Evolutionary conservation across 2,329 filamentous ascomycete species (phyloP).

Genomic region (Oidium heveae): DNA sequence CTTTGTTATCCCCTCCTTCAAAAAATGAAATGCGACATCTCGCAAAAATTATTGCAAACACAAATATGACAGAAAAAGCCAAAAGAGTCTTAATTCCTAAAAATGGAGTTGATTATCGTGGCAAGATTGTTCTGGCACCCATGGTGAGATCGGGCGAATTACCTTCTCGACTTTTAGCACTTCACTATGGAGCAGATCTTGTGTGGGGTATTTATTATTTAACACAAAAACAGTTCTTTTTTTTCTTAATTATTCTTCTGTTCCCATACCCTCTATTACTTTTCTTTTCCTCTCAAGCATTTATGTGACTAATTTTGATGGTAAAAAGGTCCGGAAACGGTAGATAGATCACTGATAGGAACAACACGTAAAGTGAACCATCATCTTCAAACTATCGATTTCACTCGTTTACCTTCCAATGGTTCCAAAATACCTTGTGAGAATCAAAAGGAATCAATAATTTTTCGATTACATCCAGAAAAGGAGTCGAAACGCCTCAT

Average conservation of each 20-base stretch:
- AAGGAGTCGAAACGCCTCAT: slow-evolving; percentile 53
- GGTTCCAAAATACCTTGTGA: slow-evolving; percentile 30
- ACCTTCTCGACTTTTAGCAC: slow-evolving; percentile 63
- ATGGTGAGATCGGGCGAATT: slow-evolving; percentile 98
- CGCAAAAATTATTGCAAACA: slow-evolving; percentile 14
- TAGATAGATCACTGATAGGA: slow-evolving; percentile 80
- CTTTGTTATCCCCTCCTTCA: too few relatives aligned
- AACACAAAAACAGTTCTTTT: not conserved
- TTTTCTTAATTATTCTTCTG: not conserved
- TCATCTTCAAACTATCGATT: slow-evolving; percentile 59
- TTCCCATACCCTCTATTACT: not conserved
- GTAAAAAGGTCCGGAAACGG: slow-evolving; percentile 56
- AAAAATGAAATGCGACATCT: not conserved
- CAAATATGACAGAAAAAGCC: slow-evolving; percentile 30
- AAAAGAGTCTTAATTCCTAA: slow-evolving; percentile 62
- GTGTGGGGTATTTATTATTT: slow-evolving; percentile 49
- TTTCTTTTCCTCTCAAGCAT: slow-evolving; percentile 1
- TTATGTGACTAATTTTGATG: not conserved
- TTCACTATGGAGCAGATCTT: slow-evolving; percentile 87
- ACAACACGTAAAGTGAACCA: slow-evolving; percentile 55
- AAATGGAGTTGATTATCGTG: slow-evolving; percentile 78
- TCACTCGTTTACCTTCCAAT: slow-evolving; percentile 50
- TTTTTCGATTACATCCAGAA: slow-evolving; percentile 63
- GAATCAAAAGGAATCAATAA: slow-evolving; percentile 36
- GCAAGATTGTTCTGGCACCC: slow-evolving; percentile 81